These are phyloP conservation scores for Volvariella volvacea DNA, from an alignment of 1,284 basidiomycete species.

Conservation along the genomic window DNA sequence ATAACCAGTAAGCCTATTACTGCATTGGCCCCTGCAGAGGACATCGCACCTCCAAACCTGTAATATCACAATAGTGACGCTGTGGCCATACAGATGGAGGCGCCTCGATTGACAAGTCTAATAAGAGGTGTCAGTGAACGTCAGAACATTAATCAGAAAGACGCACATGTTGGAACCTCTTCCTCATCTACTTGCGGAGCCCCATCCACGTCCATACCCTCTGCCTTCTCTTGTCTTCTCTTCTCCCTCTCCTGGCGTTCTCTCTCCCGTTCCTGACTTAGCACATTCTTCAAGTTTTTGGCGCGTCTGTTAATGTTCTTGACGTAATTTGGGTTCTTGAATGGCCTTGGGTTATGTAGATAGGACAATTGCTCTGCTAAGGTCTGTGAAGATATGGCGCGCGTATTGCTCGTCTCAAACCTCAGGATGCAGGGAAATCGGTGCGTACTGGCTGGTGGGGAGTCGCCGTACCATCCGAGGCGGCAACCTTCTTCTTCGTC, in stretches of 20 bases:
- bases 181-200: conserved; percentile 34
- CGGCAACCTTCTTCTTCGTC: conserved; percentile 28
- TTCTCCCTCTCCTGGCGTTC: conserved; percentile 61
- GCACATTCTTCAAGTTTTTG: conserved; percentile 70
- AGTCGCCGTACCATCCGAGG: conserved; percentile 35
- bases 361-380: conserved; percentile 69
- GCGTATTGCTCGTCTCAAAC: neutral
- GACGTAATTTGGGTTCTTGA: conserved; percentile 65
- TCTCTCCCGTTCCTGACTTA: conserved; percentile 69
- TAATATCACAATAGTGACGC: conserved; percentile 82
- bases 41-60: conserved; percentile 64
- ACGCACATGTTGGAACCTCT: conserved; percentile 63
- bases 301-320: conserved; percentile 65
- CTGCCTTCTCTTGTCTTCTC: conserved; percentile 37
- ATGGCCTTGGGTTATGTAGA: conserved; percentile 58
- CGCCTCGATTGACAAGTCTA: conserved; percentile 80
- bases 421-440: neutral
- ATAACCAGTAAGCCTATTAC: neutral
- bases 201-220: conserved; percentile 35
- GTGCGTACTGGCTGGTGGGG: conserved; percentile 32
- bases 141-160: neutral
- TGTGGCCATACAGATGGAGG: conserved; percentile 78
- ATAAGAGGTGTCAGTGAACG: neutral
- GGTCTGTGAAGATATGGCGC: conserved; percentile 36
- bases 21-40: neutral